Percentiles rank a stretch among this genome's conserved stretches.
phyloP scores from a whole-genome alignment of 352 stramenopile genomes.

The Globisporangium alternatum region DNA sequence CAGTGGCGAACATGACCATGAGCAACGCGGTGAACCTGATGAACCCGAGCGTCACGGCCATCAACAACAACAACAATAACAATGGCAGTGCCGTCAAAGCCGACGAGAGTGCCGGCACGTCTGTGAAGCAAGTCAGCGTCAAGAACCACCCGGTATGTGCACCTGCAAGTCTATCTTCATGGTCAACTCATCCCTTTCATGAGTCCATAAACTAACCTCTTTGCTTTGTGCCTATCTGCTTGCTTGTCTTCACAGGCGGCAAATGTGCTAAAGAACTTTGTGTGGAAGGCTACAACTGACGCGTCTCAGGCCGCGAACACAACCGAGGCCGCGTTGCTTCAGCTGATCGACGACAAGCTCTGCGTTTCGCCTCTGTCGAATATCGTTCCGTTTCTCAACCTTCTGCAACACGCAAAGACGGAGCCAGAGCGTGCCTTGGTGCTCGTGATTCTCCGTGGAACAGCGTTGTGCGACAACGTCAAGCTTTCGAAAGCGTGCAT shows the following conservation, averaged over 20 bases:
- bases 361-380: constrained; percentile 45
- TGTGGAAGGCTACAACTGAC: constrained; percentile 18
- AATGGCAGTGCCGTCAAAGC: constrained; percentile 1
- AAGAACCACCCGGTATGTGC: constrained; percentile 8
- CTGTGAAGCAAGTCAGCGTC: constrained; percentile 9
- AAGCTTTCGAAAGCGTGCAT: constrained; percentile 65
- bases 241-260: constrained; percentile 10
- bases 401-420: constrained; percentile 56
- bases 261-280: constrained; percentile 30
- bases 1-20: constrained; percentile 4
- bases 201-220: neutral
- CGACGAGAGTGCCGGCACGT: neutral
- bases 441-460: constrained; percentile 68
- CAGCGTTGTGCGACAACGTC: constrained; percentile 43
- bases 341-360: constrained; percentile 58
- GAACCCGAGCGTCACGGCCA: constrained; percentile 6
- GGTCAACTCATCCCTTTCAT: neutral
- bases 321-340: constrained; percentile 45
- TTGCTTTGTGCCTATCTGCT: neutral
- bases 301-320: constrained; percentile 30
- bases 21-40: constrained; percentile 12
- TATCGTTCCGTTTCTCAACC: constrained; percentile 56
- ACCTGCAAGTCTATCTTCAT: neutral
- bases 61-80: neutral
- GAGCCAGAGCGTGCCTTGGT: constrained; percentile 70